Percentiles rank a stretch among this genome's conserved stretches.
Conservation (phyloP, 1,284 basidiomycete genomes). For the Cryptococcus wingfieldii region DNA sequence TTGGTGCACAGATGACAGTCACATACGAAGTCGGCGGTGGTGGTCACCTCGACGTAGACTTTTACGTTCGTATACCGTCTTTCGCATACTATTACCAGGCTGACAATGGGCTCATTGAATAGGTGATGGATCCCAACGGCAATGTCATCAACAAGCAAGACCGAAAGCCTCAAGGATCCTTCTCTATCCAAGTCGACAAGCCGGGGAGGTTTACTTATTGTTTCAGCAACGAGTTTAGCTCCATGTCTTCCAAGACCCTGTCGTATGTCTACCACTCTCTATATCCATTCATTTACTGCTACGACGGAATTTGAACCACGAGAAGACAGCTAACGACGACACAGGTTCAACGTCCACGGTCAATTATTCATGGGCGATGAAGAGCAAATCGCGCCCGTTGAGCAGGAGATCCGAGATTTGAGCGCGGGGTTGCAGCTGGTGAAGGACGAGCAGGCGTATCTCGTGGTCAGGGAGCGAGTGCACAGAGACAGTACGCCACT, state of each 20-base stretch:
- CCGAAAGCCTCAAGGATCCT: conserved; percentile 83
- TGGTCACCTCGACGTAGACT: conserved; percentile 94
- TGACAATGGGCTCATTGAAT: not conserved
- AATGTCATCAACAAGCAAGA: conserved; percentile 70
- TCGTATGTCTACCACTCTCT: conserved; percentile 56
- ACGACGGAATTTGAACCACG: not conserved
- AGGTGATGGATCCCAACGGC: conserved; percentile 75
- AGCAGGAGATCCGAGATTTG: conserved; percentile 88
- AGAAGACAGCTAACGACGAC: not conserved
- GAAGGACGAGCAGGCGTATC: conserved; percentile 99
- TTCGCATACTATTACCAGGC: not conserved
- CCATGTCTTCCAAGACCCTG: conserved; percentile 89
- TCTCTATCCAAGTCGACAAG: conserved; percentile 76
- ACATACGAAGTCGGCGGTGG: conserved; percentile 94
- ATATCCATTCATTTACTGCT: not conserved
- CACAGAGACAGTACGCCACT: conserved; percentile 69
- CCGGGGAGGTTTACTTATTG: conserved; percentile 93
- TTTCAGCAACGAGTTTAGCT: conserved; percentile 97
- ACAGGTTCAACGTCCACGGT: conserved; percentile 97
- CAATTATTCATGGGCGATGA: conserved; percentile 63
- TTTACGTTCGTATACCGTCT: conserved; percentile 62
- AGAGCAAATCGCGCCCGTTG: conserved; percentile 76
- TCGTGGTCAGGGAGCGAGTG: conserved; percentile 85
- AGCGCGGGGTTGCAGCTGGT: conserved; percentile 79
- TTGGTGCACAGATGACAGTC: conserved; percentile 81